Evolutionary conservation across 768 basidiomycete species (phyloP).

Genomic region (Calocybe cyanea): DNA sequence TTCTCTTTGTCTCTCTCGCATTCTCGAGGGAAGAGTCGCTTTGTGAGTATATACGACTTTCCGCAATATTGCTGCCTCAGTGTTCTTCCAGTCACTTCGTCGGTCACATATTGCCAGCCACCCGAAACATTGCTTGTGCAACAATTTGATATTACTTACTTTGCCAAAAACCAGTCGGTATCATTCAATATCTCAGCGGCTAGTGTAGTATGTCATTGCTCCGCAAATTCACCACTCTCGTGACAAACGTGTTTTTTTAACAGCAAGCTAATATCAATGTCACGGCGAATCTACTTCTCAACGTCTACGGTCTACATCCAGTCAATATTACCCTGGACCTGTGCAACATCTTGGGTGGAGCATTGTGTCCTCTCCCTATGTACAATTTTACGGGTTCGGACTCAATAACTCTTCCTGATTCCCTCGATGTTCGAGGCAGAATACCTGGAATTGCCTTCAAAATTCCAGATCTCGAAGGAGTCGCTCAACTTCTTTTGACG

Average conservation of each 20-base stretch:
- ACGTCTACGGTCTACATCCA: conserved; percentile 83
- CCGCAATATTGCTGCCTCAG: conserved; percentile 6
- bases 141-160: conserved; percentile 72
- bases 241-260: conserved; percentile 12
- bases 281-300: conserved; percentile 74
- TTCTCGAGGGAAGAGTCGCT: conserved; percentile 51
- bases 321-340: conserved; percentile 86
- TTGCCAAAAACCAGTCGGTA: conserved; percentile 66
- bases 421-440: conserved; percentile 47
- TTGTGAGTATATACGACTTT: conserved; percentile 42
- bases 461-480: conserved; percentile 91
- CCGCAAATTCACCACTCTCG: conserved; percentile 3
- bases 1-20: conserved; percentile 34
- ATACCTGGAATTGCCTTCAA: conserved; percentile 81
- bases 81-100: conserved; percentile 65
- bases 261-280: conserved; percentile 78
- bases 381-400: conserved; percentile 89
- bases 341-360: conserved; percentile 73
- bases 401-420: conserved; percentile 58
- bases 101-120: conserved; percentile 82
- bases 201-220: conserved; percentile 64
- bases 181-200: conserved; percentile 85
- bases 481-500: conserved; percentile 71
- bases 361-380: conserved; percentile 76
- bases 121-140: conserved; percentile 78